These are phyloP conservation scores for Vitis rupestris DNA, from an alignment of 164 flowering plant species.

Conservation along the genomic window DNA sequence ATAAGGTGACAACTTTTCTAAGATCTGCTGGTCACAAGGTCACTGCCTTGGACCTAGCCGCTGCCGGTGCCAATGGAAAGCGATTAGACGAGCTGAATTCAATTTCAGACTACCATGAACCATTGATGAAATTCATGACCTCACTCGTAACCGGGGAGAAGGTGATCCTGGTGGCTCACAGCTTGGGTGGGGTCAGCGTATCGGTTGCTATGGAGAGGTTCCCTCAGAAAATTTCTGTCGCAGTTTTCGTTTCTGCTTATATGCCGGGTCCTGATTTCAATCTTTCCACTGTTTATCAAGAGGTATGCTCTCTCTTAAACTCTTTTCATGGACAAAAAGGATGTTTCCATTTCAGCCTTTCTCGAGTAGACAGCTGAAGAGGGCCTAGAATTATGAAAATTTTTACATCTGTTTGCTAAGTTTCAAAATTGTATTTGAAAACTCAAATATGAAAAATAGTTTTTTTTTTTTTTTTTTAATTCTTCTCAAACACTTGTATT, in stretches of 20 bases:
- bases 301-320: constrained; percentile 8
- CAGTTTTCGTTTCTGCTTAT: constrained; percentile 16
- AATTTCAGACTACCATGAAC: constrained; percentile 10
- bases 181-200: constrained; percentile 19
- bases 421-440: background rate
- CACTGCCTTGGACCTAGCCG: constrained; percentile 26
- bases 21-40: constrained; percentile 17
- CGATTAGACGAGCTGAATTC: background rate
- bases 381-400: background rate
- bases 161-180: constrained; percentile 30
- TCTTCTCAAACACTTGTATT: too few species aligned
- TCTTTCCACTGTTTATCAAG: background rate
- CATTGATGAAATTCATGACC: constrained; percentile 15
- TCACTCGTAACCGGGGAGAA: constrained; percentile 9
- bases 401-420: background rate
- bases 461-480: too few species aligned
- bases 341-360: background rate
- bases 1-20: constrained; percentile 19
- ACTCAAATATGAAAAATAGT: too few species aligned
- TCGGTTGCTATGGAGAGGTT: constrained; percentile 28
- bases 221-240: constrained; percentile 21
- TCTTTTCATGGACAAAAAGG: background rate
- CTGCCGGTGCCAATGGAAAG: constrained; percentile 19
- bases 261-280: constrained; percentile 16
- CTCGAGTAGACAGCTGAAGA: background rate